Evolutionary conservation across 179 eudicot genomes (phyloP).

Genomic region (Patellifolia procumbens): DNA sequence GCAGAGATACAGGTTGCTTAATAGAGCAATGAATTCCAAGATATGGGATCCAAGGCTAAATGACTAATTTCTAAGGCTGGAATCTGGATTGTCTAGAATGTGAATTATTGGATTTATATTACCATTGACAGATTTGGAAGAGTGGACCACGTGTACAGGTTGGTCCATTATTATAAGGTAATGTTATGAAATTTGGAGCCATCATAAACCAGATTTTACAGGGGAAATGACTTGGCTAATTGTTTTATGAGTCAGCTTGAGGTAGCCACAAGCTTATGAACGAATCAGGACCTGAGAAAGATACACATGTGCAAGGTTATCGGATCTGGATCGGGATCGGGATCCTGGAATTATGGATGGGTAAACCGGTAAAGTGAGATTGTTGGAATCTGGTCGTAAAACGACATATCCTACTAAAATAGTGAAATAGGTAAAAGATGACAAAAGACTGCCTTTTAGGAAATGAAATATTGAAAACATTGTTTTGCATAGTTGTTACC

Average conservation of each 20-base stretch:
- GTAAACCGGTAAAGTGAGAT: too few species aligned
- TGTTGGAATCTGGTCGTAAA: too few species aligned
- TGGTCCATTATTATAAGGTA: background rate
- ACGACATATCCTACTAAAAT: too few species aligned
- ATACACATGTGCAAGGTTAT: too few species aligned
- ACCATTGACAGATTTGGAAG: background rate
- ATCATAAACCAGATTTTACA: background rate
- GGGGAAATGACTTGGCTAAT: background rate
- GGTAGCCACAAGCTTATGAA: background rate
- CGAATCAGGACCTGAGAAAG: too few species aligned
- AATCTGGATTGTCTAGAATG: background rate
- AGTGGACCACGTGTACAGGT: slow-evolving; percentile 30
- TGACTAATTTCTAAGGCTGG: background rate
- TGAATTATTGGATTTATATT: slow-evolving; percentile 16
- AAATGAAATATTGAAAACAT: too few species aligned
- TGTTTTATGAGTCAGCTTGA: background rate
- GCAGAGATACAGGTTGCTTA: slow-evolving; percentile 14
- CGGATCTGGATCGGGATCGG: too few species aligned
- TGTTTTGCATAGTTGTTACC: too few species aligned
- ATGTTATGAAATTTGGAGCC: background rate
- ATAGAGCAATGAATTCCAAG: slow-evolving; percentile 28
- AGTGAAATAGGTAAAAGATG: too few species aligned
- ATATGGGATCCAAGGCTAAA: slow-evolving; percentile 24
- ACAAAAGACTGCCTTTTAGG: too few species aligned
- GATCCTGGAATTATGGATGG: too few species aligned